Conservation (phyloP, 805 yeast genomes). For the Candida verbasci region DNA sequence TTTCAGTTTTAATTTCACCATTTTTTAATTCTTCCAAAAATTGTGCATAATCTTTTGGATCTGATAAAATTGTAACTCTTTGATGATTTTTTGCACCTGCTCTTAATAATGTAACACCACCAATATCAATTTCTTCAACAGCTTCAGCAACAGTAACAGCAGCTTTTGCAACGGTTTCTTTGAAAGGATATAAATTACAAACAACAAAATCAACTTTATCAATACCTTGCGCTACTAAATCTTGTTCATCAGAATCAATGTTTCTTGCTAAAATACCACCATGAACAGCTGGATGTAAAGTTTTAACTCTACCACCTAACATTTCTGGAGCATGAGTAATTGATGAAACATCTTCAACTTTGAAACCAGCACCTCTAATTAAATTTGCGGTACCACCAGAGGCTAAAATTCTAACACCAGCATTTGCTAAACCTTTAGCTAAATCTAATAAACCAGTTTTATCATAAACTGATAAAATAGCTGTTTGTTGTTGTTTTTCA, state of each 20-base stretch:
- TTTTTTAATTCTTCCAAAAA: conserved; percentile 75
- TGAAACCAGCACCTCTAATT: conserved; percentile 96
- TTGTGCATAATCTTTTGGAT: conserved; percentile 87
- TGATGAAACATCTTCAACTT: conserved; percentile 91
- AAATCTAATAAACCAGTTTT: conserved; percentile 94
- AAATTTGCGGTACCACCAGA: conserved; percentile 96
- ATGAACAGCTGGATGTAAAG: conserved; percentile 97
- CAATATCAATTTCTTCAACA: conserved; percentile 97
- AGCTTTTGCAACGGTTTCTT: conserved; percentile 92
- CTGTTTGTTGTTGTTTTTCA: conserved; percentile 60
- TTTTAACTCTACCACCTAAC: conserved; percentile 98
- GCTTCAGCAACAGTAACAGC: conserved; percentile 97
- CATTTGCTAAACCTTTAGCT: conserved; percentile 89
- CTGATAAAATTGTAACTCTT: conserved; percentile 92
- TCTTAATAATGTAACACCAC: conserved; percentile 92
- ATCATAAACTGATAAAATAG: conserved; percentile 94
- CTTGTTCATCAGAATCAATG: conserved; percentile 85
- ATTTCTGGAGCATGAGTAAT: conserved; percentile 99
- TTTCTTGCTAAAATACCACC: conserved; percentile 96
- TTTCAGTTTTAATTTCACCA: conserved; percentile 67
- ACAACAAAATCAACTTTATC: conserved; percentile 96
- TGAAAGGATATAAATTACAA: conserved; percentile 96
- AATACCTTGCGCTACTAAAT: conserved; percentile 82
- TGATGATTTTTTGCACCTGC: conserved; percentile 99
- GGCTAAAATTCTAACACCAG: conserved; percentile 88